These are phyloP conservation scores for Nasturtium officinale DNA, from an alignment of 345 rosid species.

Conservation along the genomic window DNA sequence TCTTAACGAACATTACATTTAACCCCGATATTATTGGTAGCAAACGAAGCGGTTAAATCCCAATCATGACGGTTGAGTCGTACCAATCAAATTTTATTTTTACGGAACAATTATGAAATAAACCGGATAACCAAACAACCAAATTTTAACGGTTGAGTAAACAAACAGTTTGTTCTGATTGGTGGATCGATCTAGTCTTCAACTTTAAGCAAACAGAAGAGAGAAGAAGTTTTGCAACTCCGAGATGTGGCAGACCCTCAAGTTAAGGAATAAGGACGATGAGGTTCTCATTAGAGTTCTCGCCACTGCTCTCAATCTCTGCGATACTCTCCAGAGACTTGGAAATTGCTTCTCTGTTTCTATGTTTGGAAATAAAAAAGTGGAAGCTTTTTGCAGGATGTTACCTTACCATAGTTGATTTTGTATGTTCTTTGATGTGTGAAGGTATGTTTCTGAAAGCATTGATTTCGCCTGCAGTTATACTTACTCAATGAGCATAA, in stretches of 20 bases:
- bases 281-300: conserved; percentile 72
- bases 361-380: too few relatives aligned
- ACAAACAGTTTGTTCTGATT: too few relatives aligned
- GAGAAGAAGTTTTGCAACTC: conserved; percentile 43
- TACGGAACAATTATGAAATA: neutral
- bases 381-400: too few relatives aligned
- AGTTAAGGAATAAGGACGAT: conserved; percentile 65
- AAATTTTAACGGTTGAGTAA: too few relatives aligned
- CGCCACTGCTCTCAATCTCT: conserved; percentile 79
- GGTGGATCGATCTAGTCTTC: neutral
- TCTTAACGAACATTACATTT: too few relatives aligned
- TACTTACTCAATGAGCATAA: conserved; percentile 41
- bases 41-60: neutral
- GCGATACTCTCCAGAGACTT: conserved; percentile 73
- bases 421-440: conserved; percentile 22
- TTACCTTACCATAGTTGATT: neutral
- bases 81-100: neutral
- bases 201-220: neutral
- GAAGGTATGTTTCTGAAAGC: conserved; percentile 87
- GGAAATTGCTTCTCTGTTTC: conserved; percentile 36
- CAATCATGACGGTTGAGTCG: neutral
- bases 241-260: conserved; percentile 73
- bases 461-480: conserved; percentile 76
- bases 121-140: too few relatives aligned
- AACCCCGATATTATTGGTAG: too few relatives aligned